Percentiles rank a stretch among this genome's conserved stretches.
Conservation (phyloP, 2,329 filamentous ascomycete genomes). For the Davidsoniella eucalypti region DNA sequence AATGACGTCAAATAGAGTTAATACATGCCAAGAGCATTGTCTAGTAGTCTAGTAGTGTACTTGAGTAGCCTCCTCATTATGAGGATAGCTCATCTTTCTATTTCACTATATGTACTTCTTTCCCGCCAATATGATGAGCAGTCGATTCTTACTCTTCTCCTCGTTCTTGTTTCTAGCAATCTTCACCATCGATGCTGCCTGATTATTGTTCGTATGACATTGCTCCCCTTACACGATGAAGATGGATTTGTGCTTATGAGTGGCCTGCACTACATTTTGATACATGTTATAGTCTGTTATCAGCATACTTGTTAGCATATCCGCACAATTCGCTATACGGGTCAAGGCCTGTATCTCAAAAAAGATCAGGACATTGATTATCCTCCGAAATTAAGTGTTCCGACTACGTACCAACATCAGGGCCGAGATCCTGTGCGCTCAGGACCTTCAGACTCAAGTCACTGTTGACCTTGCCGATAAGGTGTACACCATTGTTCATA, state of each 20-base stretch:
- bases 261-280: conserved; percentile 57
- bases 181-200: no score
- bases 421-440: conserved; percentile 52
- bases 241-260: conserved; percentile 64
- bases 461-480: conserved; percentile 64
- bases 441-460: conserved; percentile 58
- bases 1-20: no score
- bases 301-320: background rate
- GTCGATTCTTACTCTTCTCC: no score
- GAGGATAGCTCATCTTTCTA: no score
- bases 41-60: no score
- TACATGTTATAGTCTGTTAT: conserved; percentile 55
- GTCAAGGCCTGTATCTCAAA: background rate
- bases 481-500: conserved; percentile 53
- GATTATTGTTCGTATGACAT: no score
- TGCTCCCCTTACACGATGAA: conserved; percentile 30
- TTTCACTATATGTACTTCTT: no score
- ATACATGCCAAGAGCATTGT: no score
- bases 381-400: no score
- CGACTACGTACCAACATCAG: conserved; percentile 43
- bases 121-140: no score
- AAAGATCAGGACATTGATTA: background rate
- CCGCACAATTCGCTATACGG: background rate
- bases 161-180: no score
- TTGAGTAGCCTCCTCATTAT: no score